These are phyloP conservation scores for Acanthochlamys bracteata DNA, from an alignment of 106 monocot genomes.

Conservation along the genomic window DNA sequence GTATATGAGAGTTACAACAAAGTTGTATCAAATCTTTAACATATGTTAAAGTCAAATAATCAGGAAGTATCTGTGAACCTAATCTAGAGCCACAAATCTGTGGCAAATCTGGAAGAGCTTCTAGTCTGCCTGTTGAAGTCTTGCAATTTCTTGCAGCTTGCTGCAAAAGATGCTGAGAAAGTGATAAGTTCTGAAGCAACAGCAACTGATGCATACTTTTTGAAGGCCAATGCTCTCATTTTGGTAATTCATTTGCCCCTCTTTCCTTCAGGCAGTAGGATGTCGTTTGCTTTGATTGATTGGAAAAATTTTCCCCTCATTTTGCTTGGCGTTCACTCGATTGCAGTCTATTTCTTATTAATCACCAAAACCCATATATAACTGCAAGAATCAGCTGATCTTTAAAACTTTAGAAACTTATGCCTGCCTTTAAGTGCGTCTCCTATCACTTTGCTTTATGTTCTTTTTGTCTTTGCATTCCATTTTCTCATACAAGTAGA, in stretches of 20 bases:
- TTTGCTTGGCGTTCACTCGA: no score
- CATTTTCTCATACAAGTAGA: no score
- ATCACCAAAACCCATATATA: no score
- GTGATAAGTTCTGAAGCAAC: conserved; percentile 26
- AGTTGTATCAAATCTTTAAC: not conserved
- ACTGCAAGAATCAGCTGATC: no score
- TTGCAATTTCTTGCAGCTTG: conserved; percentile 49
- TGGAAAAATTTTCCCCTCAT: no score
- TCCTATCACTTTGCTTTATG: no score
- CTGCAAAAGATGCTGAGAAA: conserved; percentile 92
- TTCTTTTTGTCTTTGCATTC: no score
- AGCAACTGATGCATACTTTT: conserved; percentile 65
- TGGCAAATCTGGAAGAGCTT: not conserved
- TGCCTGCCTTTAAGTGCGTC: no score
- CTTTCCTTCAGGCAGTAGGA: not conserved
- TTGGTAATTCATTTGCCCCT: conserved; percentile 44
- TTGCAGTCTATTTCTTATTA: no score
- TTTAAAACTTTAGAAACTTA: no score
- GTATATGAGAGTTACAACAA: not conserved
- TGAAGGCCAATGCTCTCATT: conserved; percentile 78
- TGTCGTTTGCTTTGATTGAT: not conserved
- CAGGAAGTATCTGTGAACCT: not conserved
- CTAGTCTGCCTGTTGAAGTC: conserved; percentile 3
- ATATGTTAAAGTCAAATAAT: not conserved
- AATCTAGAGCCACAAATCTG: not conserved